Evolutionary conservation across 371 early-diverging fungal species (phyloP), one percentile per base, ranked within the genome.

Genomic region (Mucor piriformis): DNA sequence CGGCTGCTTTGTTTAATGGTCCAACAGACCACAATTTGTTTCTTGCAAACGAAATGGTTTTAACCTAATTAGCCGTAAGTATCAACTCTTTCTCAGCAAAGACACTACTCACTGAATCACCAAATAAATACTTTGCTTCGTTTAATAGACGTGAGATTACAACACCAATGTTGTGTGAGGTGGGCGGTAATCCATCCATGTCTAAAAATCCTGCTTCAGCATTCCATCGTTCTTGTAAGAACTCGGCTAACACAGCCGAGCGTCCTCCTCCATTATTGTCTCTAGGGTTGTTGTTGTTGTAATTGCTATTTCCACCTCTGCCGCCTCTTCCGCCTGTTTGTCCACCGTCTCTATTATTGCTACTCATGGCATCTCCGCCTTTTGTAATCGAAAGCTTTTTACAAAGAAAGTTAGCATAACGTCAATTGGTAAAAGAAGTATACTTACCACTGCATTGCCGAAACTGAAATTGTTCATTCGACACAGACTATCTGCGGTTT

Each of bases 41-140:
- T 23, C 73, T 64, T 5, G 82, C 72, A 44, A 86, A 74, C 7
- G 84, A 84, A 33, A 88, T 63, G 0, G 84, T 82, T n/a, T 72
- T 53, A n/a, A 87, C 49, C 83, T 85, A 67, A n/a, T 29, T 49
- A 20, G 25, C n/a, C 25, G 7, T 13, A 11, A n/a, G n/a, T n/a
- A n/a, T n/a, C n/a, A n/a, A n/a, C n/a, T n/a, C n/a, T n/a, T n/a
- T n/a, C n/a, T n/a, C n/a, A n/a, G n/a, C n/a, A n/a, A n/a, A n/a
- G n/a, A n/a, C n/a, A n/a, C 5, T 3, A 21, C 59, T 59, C 66
- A 77, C 77, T 11, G 33, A n/a, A 24, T 83, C 72, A 7, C 86
- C 87, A 61, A 73, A 86, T 4, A 78, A 16, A 46, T 78, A 54
- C 7, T 71, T 53, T 34, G 87, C 83, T 51, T 78, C 67, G n/a